These are phyloP conservation scores for Raphanus raphanistrum DNA, from an alignment of 345 rosid species.

Conservation along the genomic window DNA sequence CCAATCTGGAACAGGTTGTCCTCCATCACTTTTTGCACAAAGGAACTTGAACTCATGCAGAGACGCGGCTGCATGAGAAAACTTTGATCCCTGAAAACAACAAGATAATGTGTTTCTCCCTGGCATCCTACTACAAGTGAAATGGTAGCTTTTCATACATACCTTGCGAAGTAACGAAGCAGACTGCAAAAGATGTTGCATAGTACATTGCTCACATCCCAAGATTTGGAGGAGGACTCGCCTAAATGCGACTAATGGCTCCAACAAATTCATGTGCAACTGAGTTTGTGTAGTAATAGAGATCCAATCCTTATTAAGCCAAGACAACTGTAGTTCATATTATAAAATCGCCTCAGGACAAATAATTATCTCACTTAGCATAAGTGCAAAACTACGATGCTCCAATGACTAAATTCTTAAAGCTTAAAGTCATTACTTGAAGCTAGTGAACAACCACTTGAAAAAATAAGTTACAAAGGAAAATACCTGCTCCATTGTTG, in stretches of 20 bases:
- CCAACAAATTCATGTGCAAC: conserved; percentile 90
- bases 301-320: conserved; percentile 76
- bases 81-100: conserved; percentile 69
- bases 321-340: conserved; percentile 58
- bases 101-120: conserved; percentile 23
- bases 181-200: conserved; percentile 85
- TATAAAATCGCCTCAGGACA: conserved; percentile 28
- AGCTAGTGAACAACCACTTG: conserved; percentile 19
- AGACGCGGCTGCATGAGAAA: conserved; percentile 85
- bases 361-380: neutral
- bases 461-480: conserved; percentile 2
- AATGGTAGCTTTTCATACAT: conserved; percentile 26
- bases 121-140: conserved; percentile 2
- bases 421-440: conserved; percentile 19
- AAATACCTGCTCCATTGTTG: conserved; percentile 68
- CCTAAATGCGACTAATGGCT: conserved; percentile 91
- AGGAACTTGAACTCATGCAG: conserved; percentile 84
- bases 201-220: conserved; percentile 57
- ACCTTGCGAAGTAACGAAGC: conserved; percentile 96
- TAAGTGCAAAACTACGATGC: no score
- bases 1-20: conserved; percentile 59
- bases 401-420: conserved; percentile 4
- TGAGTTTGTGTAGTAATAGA: conserved; percentile 63
- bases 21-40: conserved; percentile 48
- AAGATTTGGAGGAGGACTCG: conserved; percentile 77